Base-by-base conservation (phyloP, 2,329 filamentous ascomycete genomes). In the Colletotrichum lindemuthianum region DNA sequence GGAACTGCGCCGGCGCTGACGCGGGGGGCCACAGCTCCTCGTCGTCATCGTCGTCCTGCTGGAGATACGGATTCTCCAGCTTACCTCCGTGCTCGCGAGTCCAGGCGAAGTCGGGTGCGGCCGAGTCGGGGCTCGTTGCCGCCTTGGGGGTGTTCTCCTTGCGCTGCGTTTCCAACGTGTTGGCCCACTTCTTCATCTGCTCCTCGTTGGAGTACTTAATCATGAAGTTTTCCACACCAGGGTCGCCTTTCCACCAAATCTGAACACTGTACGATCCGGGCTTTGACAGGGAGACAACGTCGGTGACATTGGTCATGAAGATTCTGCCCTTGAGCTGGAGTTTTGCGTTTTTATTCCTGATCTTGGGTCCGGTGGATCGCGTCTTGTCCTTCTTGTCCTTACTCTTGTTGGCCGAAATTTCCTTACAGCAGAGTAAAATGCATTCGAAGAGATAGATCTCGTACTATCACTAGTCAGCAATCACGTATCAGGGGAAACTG, bases 231-330 rank as follows among this genome's bases (percentile, higher is more conserved):
- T 99, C 95, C 37, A 97, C 93, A 4, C 92, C 93, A 0, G 94
- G 93, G 69, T 98, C 95, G 39, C 95, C 95, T 78, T 96, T 98
- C 96, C 96, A 99, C 85, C 94, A 97, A 60, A 99, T 98, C 74
- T 98, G 95, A 66, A 97, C 92, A 2, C 92, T 95, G 75, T 98
- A 97, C 10, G 92, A 95, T 51, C 93, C 93, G 78, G 93, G 92
- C 77, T 94, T 97, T 53, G 90, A 89, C 65, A 96, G 83, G 15
- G 91, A 94, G 45, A 97, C 83, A n/a, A 97, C 90, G 76, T 97
- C 93, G 43, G 94, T 98, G 59, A 99, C 95, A 73, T 99, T 99
- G 70, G 94, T 93, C 94, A 99, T 98, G 80, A 97, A 98, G 72
- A 99, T 99, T 55, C 96, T 89, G 43, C 96, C 96, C 78, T 99